These are phyloP conservation scores for Pyrenochaeta sp. DNA, from an alignment of 2,329 filamentous ascomycete species.

Conservation along the genomic window DNA sequence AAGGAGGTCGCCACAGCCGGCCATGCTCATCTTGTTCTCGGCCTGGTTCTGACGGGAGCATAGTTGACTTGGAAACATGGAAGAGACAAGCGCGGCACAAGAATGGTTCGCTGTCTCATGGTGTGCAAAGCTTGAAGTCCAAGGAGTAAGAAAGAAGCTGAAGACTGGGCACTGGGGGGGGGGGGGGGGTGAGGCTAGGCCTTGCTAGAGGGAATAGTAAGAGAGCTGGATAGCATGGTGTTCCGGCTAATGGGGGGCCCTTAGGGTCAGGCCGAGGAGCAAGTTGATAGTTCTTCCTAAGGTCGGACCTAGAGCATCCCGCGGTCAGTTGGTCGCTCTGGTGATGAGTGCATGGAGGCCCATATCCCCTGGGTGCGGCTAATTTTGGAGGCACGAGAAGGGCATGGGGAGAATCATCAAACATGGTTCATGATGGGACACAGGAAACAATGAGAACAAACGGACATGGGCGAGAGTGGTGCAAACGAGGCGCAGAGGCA, in stretches of 20 bases:
- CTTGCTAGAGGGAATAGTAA: background rate
- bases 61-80: background rate
- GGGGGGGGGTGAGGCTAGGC: background rate
- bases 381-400: constrained; percentile 7
- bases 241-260: too few relatives aligned
- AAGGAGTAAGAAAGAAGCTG: background rate
- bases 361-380: constrained; percentile 1
- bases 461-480: constrained; percentile 1
- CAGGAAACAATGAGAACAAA: background rate
- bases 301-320: constrained; percentile 8
- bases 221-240: background rate
- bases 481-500: background rate
- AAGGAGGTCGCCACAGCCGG: background rate
- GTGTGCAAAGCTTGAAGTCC: background rate
- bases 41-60: background rate
- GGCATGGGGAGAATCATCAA: background rate
- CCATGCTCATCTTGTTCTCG: background rate
- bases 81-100: background rate
- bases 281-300: background rate
- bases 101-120: background rate
- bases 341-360: constrained; percentile 5
- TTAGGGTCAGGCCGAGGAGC: background rate
- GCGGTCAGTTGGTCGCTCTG: constrained; percentile 4
- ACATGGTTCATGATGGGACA: background rate
- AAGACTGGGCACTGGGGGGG: too few relatives aligned